A percentile compares a stretch with the other conserved stretches of the same genome.
Evolutionary conservation across 1,284 basidiomycete species (phyloP).

Genomic region (Inonotus hispidus): DNA sequence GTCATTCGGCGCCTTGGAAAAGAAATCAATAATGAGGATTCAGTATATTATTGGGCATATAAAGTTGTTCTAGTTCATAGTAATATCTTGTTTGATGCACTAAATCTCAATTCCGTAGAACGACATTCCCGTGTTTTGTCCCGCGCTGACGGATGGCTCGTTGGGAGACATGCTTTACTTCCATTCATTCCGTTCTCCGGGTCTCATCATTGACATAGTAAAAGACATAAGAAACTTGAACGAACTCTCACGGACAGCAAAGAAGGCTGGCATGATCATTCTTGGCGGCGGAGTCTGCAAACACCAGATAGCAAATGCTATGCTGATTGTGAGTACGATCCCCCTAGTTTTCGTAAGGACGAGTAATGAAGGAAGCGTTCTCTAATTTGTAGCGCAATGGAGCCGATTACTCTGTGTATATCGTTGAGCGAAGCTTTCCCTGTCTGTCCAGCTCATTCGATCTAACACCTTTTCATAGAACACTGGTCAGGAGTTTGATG

Average conservation of each 20-base stretch:
- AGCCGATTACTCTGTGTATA: constrained; percentile 96
- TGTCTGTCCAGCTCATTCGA: background rate
- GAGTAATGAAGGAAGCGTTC: background rate
- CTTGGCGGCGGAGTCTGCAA: constrained; percentile 99
- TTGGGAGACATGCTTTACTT: constrained; percentile 99
- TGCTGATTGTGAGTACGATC: constrained; percentile 78
- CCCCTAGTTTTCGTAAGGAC: background rate
- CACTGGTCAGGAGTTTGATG: constrained; percentile 98
- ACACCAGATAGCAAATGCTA: constrained; percentile 98
- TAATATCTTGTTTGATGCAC: constrained; percentile 17
- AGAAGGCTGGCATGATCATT: constrained; percentile 97
- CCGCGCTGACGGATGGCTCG: constrained; percentile 96
- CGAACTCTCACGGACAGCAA: constrained; percentile 83
- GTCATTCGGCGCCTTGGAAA: constrained; percentile 91
- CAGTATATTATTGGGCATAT: constrained; percentile 98
- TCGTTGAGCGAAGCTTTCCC: constrained; percentile 42
- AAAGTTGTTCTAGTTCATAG: constrained; percentile 54
- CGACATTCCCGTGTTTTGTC: constrained; percentile 97
- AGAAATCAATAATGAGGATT: constrained; percentile 96
- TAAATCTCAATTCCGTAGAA: constrained; percentile 57
- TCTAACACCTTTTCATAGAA: constrained; percentile 48
- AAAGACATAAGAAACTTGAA: constrained; percentile 91
- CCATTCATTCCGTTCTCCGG: constrained; percentile 90
- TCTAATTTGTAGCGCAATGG: constrained; percentile 74
- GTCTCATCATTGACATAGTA: constrained; percentile 90